phyloP scores from a whole-genome alignment of 176 grass and related monocot genomes.

The Dactylis glomerata region DNA sequence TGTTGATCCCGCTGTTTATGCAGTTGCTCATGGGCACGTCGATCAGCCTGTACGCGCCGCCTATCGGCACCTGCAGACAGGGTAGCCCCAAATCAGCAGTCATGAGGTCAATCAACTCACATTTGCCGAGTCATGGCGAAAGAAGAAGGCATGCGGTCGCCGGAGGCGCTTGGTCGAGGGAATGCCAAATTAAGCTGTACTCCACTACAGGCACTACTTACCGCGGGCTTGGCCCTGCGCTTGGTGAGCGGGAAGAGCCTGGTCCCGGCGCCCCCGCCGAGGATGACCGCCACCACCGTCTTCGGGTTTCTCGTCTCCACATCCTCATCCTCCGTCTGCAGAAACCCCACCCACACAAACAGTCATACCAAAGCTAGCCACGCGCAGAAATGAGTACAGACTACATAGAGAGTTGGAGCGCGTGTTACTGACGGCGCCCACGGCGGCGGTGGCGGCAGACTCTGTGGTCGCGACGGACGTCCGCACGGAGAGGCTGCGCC shows the following conservation, averaged over 20 bases:
- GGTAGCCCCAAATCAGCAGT: neutral
- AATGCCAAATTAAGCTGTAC: neutral
- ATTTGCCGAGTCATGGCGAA: neutral
- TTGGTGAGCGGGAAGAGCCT: conserved; percentile 90
- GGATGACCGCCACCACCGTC: conserved; percentile 85
- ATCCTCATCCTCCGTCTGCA: conserved; percentile 55
- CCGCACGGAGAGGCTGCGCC: conserved; percentile 31
- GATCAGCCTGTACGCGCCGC: conserved; percentile 81
- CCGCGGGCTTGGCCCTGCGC: conserved; percentile 81
- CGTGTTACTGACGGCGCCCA: conserved; percentile 30
- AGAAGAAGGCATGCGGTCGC: neutral
- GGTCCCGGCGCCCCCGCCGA: conserved; percentile 82
- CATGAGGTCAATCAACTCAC: neutral
- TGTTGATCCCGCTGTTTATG: conserved; percentile 90
- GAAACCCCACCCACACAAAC: neutral
- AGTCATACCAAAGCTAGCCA: neutral
- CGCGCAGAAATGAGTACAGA: neutral
- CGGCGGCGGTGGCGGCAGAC: conserved; percentile 26
- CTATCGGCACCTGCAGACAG: conserved; percentile 66
- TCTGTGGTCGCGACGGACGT: conserved; percentile 53
- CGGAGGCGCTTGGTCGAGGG: neutral
- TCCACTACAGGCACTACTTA: no score
- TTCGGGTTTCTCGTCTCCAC: conserved; percentile 43
- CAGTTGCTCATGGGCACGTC: conserved; percentile 99
- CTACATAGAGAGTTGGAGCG: neutral